Conservation (phyloP, 148 eudicot species). For the Amaranthus hypochondriacus region DNA sequence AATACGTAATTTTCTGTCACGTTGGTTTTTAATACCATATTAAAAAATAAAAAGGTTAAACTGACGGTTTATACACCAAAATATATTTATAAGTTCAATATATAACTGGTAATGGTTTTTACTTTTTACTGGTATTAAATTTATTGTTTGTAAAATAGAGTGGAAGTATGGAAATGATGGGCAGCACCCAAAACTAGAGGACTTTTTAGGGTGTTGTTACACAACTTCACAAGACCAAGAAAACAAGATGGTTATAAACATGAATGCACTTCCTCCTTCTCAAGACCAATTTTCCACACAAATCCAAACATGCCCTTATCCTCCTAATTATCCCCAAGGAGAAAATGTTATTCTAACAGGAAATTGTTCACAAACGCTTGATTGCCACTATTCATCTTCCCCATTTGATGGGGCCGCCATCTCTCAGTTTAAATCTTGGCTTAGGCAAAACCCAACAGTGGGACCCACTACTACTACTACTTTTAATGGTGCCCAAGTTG, state of each 20-base stretch:
- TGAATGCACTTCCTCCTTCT: constrained; percentile 20
- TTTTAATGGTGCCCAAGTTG: no score
- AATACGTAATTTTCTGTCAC: no score
- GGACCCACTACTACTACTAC: not conserved
- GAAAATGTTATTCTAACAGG: not conserved
- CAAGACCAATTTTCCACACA: constrained; percentile 12
- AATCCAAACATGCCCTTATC: constrained; percentile 25
- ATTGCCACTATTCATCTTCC: constrained; percentile 12
- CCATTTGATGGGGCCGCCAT: constrained; percentile 24
- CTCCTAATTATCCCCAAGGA: not conserved
- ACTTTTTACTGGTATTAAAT: not conserved
- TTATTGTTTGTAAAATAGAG: constrained; percentile 7
- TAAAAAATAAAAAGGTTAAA: no score
- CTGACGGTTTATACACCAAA: no score
- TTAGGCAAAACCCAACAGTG: constrained; percentile 29
- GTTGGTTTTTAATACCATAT: no score
- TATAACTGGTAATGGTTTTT: no score
- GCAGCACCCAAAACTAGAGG: constrained; percentile 31
- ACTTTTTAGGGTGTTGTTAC: constrained; percentile 30
- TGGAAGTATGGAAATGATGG: constrained; percentile 25
- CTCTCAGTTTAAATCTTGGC: constrained; percentile 52
- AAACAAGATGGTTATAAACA: constrained; percentile 23
- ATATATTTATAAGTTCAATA: no score
- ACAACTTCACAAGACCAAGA: constrained; percentile 17
- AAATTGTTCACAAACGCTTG: not conserved